phyloP scores from a whole-genome alignment of 495 filamentous ascomycete genomes.

The Penicillium pancosmium region DNA sequence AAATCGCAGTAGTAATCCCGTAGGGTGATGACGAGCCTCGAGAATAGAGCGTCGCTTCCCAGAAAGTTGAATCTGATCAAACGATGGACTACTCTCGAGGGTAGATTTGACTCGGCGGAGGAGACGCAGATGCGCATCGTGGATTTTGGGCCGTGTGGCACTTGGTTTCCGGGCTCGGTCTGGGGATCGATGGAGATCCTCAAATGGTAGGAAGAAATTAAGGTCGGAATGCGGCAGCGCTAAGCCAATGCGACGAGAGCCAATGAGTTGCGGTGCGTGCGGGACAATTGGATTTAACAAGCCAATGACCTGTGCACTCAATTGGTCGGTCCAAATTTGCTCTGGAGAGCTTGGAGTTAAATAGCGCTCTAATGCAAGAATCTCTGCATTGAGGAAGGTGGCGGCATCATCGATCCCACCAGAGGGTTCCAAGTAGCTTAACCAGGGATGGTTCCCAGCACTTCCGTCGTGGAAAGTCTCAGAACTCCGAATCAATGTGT shows the following conservation, averaged over 20 bases:
- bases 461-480: neutral
- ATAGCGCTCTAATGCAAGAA: conserved; percentile 49
- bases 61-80: conserved; percentile 11
- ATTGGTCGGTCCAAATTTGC: conserved; percentile 25
- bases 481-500: conserved; percentile 6
- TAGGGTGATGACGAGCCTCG: conserved; percentile 40
- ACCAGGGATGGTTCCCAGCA: conserved; percentile 35
- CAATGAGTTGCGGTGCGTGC: conserved; percentile 46
- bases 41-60: conserved; percentile 29
- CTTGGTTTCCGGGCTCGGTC: conserved; percentile 34
- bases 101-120: conserved; percentile 26
- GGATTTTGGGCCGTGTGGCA: conserved; percentile 32
- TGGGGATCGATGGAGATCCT: conserved; percentile 22
- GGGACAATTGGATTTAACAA: conserved; percentile 25
- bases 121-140: conserved; percentile 20
- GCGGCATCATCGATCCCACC: conserved; percentile 17
- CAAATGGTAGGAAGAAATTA: conserved; percentile 42
- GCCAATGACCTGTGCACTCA: conserved; percentile 31
- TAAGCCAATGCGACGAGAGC: conserved; percentile 58
- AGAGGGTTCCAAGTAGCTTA: conserved; percentile 19
- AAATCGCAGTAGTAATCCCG: conserved; percentile 54
- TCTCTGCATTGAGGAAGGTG: conserved; percentile 45
- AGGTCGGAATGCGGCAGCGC: conserved; percentile 54
- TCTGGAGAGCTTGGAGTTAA: conserved; percentile 42
- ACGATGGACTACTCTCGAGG: conserved; percentile 24